Evolutionary conservation across 306 rosid species (phyloP), one percentile per base, ranked within the genome.

Genomic region (Calophaca sinica): DNA sequence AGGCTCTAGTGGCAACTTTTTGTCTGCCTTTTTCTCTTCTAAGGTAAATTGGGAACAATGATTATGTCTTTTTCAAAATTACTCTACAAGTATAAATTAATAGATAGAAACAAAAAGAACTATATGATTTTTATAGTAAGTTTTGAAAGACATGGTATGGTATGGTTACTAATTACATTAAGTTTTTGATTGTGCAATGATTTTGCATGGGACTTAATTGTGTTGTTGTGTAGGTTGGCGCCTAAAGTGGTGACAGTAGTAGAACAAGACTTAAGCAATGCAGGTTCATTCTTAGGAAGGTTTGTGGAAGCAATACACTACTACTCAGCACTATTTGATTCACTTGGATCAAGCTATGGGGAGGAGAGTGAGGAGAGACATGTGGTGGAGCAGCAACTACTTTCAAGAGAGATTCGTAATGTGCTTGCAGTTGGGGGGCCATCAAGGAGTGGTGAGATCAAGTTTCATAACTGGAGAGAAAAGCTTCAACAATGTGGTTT

Each of bases 241-340:
- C 98, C 98, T 15, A 94, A 94, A 82, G 98, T 92, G 66, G 97
- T 94, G 85, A 94, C 98, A 5, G 98, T 94, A 70, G 98, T 94
- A 31, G 98, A 94, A 78, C 98, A 94, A 57, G 98, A 94, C 74
- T 79, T 92, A 52, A 88, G 97, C 85, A 96, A 90, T 53, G 93
- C 93, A 12, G 97, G 97, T 13, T 91, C 98, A 0, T 92, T 94
- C 84, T 73, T 94, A 57, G 97, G 98, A 70, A 89, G 98, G 87
- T 94, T 94, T 60, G 97, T 94, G 67, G 98, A 94, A 79, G 97
- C 98, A 32, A 94, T 94, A 62, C 98, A 94, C 83, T 94, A 94
- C 88, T 94, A 94, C 78, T 92, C 98, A 46, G 98, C 98, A 31
- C 79, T 94, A 58, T 94, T 94, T 44, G 98, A 94, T 72, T 90